Base-by-base conservation (phyloP, 768 basidiomycete genomes). In the Lactarius akahatsu region DNA sequence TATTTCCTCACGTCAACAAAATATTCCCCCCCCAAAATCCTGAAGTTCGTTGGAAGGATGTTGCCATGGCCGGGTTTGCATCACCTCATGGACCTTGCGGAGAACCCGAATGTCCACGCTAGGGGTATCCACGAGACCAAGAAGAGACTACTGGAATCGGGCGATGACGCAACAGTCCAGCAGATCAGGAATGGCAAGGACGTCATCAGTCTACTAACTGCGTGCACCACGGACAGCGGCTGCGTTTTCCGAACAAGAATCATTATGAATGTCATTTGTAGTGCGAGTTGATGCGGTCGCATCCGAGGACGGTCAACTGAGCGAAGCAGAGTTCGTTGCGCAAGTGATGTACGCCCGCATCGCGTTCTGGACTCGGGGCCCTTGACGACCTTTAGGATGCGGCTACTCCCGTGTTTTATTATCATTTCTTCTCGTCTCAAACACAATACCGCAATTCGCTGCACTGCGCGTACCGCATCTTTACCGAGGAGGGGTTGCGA, bases 381-480 rank as follows among this genome's bases (percentile, higher is more conserved):
- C 18, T 11, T 57, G 20, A 56, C 30, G 11, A 23, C 11, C 5
- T 32, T 10, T n/a, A 30, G 34, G 55, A 57, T 28, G 28, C 28
- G 28, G 9, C 30, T 16, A 11, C 13, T 26, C 47, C 23, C 11
- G 47, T 6, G 23, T 23, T 26, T n/a, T 50, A 50, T 26, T 50
- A 26, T 15, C 47, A 1, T 26, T 13, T 23, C 47, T 23, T 50
- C 47, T 50, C 2, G 11, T 23, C 96, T 0, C 81, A 85, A 10
- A 77, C 81, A 28, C 89, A 94, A 66, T 98, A 98, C 74, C 86
- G 88, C 41, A 98, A 98, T 73, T 88, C 95, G 4, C 91, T 98
- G 79, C 95, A 98, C 72, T 98, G 96, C 71, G 96, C 88, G 4
- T 96, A 96, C 73, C 84, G 96, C 56, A 95, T 98, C 74, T 87